Evolutionary conservation across 2,329 filamentous ascomycete genomes (phyloP), one percentile per base, ranked within the genome.

Genomic region (Diaporthe sp.): DNA sequence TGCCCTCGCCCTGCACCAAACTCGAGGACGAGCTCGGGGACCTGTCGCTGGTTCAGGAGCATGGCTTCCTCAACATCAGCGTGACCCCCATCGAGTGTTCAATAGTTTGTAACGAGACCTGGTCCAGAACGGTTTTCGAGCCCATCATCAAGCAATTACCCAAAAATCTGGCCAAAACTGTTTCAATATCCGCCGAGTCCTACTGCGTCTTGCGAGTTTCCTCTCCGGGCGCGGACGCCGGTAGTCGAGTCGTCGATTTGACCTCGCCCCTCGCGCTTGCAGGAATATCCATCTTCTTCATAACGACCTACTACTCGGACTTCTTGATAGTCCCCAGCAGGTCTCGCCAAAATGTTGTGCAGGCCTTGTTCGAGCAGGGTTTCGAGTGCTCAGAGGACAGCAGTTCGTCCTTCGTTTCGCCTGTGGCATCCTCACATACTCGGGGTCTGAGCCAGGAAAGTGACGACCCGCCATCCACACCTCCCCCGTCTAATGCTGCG

Each of bases 241-340:
- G 95, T 9, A 95, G 96, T 79, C 91, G 96, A 73, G 96, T 99
- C 9, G 90, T 98, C 79, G 96, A 98, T 81, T 85, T 99, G 76
- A 98, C 96, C 10, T 96, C 93, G 71, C 97, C 96, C 7, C 88
- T 98, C 42, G 96, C 97, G 38, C 89, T 98, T 82, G 96, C 96
- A 67, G 95, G 95, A 79, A 97, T 98, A 70, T 94, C 96, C 71
- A 97, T 99, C 81, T 98, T 98, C 87, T 98, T 98, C 89, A 97
- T 98, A 82, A 98, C 96, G 4, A 98, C 95, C 42, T 99, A 98
- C 84, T 98, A 97, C 84, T 97, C 94, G 45, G 96, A 99, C 85
- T 98, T 98, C 84, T 97, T 99, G 79, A 89, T 98, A 47, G 95
- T 98, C 1, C 96, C 97, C 0, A 89, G 89, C 71, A 94, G 92